phyloP scores from a whole-genome alignment of 2,329 filamentous ascomycete genomes.

The Sphaerulina musiva region DNA sequence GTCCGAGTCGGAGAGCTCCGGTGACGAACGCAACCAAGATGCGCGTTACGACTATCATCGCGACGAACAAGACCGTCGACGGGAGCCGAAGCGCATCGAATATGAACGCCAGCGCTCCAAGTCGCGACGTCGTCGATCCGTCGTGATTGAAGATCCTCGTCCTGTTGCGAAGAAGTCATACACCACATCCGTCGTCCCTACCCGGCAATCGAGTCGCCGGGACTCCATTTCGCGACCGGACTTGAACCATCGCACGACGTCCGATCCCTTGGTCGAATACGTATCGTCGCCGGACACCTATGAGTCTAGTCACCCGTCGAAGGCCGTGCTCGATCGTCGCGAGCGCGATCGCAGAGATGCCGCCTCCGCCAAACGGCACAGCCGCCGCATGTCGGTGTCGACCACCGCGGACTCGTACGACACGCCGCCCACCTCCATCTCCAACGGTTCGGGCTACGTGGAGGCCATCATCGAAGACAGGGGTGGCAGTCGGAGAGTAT shows the following conservation, averaged over 20 bases:
- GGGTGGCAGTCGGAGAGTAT: conserved; percentile 22
- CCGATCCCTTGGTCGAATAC: conserved; percentile 2
- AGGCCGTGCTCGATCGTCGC: conserved; percentile 18
- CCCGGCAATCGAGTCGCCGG: background rate
- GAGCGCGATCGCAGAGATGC: conserved; percentile 20
- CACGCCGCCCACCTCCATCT: conserved; percentile 29
- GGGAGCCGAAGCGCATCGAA: conserved; percentile 4
- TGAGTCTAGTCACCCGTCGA: conserved; percentile 25
- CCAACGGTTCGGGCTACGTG: conserved; percentile 22
- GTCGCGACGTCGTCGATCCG: conserved; percentile 9
- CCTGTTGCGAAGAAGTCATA: background rate
- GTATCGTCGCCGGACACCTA: conserved; percentile 23
- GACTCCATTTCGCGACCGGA: background rate
- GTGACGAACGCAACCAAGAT: conserved; percentile 11
- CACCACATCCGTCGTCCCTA: conserved; percentile 2
- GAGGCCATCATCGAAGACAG: conserved; percentile 25
- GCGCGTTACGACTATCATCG: background rate
- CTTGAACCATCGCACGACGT: background rate
- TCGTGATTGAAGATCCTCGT: conserved; percentile 1
- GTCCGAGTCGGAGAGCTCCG: conserved; percentile 8
- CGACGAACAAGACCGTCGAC: conserved; percentile 1
- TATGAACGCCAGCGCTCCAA: conserved; percentile 12
- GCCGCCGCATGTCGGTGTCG: conserved; percentile 30
- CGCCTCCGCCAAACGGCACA: conserved; percentile 10
- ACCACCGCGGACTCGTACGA: conserved; percentile 21